These are phyloP conservation scores for Trypanosoma mega DNA, from an alignment of 208 protist species.

Conservation along the genomic window DNA sequence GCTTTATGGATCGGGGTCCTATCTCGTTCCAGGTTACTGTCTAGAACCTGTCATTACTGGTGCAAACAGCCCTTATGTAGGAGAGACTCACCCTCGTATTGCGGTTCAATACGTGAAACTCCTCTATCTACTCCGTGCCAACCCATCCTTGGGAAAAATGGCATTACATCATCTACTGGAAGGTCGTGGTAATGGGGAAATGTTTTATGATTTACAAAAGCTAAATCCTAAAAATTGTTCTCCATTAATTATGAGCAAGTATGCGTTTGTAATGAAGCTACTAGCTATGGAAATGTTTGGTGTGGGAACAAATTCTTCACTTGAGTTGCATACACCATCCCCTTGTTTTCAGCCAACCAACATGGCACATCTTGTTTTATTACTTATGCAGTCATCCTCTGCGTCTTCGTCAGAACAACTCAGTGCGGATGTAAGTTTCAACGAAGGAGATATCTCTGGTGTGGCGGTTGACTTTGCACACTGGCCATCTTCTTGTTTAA, in stretches of 20 bases:
- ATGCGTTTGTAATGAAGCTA: conserved; percentile 85
- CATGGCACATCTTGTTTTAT: conserved; percentile 39
- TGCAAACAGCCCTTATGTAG: conserved; percentile 42
- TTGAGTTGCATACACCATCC: conserved; percentile 34
- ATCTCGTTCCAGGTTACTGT: conserved; percentile 31
- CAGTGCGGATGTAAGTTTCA: background rate
- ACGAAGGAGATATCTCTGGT: background rate
- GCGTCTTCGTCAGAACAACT: conserved; percentile 4
- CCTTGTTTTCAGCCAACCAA: conserved; percentile 38
- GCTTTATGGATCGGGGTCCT: conserved; percentile 18
- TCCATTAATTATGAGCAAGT: conserved; percentile 75
- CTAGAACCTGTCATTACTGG: conserved; percentile 68
- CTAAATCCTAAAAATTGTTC: conserved; percentile 44
- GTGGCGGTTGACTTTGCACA: conserved; percentile 40
- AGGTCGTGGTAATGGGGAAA: conserved; percentile 39
- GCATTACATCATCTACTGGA: conserved; percentile 54
- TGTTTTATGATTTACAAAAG: conserved; percentile 68
- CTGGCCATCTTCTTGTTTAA: conserved; percentile 61
- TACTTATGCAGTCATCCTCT: conserved; percentile 34
- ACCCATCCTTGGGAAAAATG: conserved; percentile 47
- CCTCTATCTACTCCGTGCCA: conserved; percentile 67
- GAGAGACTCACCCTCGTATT: conserved; percentile 47
- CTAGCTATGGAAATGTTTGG: conserved; percentile 70
- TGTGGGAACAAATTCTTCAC: conserved; percentile 30
- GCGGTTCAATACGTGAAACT: conserved; percentile 85